phyloP scores from a whole-genome alignment of 2,329 filamentous ascomycete genomes.

The Cladophialophora chaetospira region DNA sequence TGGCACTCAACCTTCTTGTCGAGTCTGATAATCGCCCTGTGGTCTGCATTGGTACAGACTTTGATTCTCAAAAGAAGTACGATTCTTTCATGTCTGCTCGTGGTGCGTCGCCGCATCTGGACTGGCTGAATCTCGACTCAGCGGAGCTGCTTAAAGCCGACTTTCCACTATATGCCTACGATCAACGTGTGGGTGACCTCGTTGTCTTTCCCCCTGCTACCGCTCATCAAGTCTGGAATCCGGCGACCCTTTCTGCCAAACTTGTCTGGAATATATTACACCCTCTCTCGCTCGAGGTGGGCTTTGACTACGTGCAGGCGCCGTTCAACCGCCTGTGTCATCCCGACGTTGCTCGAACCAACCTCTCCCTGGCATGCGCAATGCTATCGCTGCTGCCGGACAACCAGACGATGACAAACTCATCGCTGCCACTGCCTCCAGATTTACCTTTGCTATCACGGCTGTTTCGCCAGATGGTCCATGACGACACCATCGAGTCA shows the following conservation, averaged over 20 bases:
- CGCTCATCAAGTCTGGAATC: conserved; percentile 43
- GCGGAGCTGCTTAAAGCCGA: conserved; percentile 38
- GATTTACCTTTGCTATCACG: conserved; percentile 36
- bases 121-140: conserved; percentile 39
- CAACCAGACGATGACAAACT: conserved; percentile 22
- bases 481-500: conserved; percentile 38
- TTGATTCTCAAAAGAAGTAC: conserved; percentile 38
- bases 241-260: conserved; percentile 39
- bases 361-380: conserved; percentile 36
- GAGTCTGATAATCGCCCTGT: conserved; percentile 37
- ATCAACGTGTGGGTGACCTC: conserved; percentile 40
- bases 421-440: conserved; percentile 31
- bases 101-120: conserved; percentile 40
- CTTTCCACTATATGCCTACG: conserved; percentile 41
- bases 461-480: conserved; percentile 38
- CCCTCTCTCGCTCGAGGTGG: conserved; percentile 38
- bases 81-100: conserved; percentile 39
- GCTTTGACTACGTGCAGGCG: conserved; percentile 41
- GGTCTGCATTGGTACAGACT: conserved; percentile 42
- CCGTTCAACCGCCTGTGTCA: conserved; percentile 41
- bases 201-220: conserved; percentile 42
- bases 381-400: conserved; percentile 38
- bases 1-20: conserved; percentile 40
- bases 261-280: conserved; percentile 44
- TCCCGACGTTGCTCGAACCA: conserved; percentile 39